Evolutionary conservation across 257 asterid genomes (phyloP).

Genomic region (Nicotiana benthamiana): DNA sequence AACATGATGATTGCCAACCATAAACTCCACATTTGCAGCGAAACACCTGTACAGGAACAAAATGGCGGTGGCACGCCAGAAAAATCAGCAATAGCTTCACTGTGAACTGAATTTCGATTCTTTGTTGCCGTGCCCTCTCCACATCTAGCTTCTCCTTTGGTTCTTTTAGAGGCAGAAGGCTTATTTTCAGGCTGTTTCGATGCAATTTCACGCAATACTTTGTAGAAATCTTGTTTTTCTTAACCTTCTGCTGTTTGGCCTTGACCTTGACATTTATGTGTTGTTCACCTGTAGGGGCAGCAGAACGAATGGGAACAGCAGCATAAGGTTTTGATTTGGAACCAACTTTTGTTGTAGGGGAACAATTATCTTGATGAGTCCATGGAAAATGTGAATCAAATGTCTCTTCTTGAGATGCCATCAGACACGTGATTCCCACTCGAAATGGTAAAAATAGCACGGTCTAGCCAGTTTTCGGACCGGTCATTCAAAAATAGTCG

Average conservation of each 20-base stretch:
- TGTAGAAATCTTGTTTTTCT: background rate
- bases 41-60: conserved; percentile 36
- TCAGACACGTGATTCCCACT: too few species aligned
- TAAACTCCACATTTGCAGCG: conserved; percentile 30
- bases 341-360: background rate
- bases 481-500: too few species aligned
- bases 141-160: background rate
- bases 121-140: conserved; percentile 11
- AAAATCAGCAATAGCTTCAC: conserved; percentile 23
- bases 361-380: background rate
- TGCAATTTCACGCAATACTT: background rate
- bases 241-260: background rate
- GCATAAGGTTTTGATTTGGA: conserved; percentile 9
- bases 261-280: conserved; percentile 7
- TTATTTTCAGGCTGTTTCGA: conserved; percentile 5
- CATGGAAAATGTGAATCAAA: background rate
- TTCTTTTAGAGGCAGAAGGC: conserved; percentile 15
- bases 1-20: conserved; percentile 38
- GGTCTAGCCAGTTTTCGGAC: too few species aligned
- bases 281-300: conserved; percentile 12
- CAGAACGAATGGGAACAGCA: conserved; percentile 35
- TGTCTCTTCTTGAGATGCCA: conserved; percentile 4
- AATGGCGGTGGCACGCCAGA: conserved; percentile 29
- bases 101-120: conserved; percentile 11
- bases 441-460: too few species aligned